Evolutionary conservation across 306 rosid genomes (phyloP), one percentile per base, ranked within the genome.

Genomic region (Acacia acuminata): DNA sequence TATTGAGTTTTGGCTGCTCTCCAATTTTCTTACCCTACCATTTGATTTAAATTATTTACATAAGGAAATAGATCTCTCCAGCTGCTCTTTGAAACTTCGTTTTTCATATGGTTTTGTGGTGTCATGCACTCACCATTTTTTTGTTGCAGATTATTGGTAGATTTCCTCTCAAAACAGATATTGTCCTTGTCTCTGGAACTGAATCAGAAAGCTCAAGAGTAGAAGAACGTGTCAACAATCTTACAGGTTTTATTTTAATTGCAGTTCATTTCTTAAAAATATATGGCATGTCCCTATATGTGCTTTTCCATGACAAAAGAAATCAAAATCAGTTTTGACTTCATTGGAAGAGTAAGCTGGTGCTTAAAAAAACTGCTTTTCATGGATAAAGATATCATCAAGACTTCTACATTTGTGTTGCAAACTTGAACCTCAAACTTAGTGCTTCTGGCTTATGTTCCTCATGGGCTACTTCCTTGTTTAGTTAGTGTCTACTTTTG

Each of bases 131-230:
- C 82, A 20, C 76, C 58, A 20, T 69, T 63, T 53, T 64, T 71
- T 77, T 61, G 81, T 72, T 85, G 79, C 90, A 94, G 99, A 88
- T 96, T 83, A 84, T 89, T 73, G 93, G 94, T 64, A 90, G 91
- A 86, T 86, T 89, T 86, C 94, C 99, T 81, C 92, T 91, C 84
- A 89, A 86, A 76, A 82, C 78, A 79, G 99, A 96, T 87, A 32
- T 94, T 86, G 92, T 84, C 71, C 88, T 91, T 71, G 85, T 96
- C 84, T 90, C 99, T 42, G 93, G 93, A 82, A 89, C 89, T 84
- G 89, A 81, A 82, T 88, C 84, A 32, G 84, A 82, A 71, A 90
- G 76, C 83, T 83, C 96, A 69, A 82, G 87, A 78, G 79, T 81
- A 82, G 91, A 90, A 83, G 90, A 90, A 79, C 94, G 96, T n/a